Evolutionary conservation across 2,329 filamentous ascomycete species (phyloP).

Genomic region (Pseudogymnoascus sp.): DNA sequence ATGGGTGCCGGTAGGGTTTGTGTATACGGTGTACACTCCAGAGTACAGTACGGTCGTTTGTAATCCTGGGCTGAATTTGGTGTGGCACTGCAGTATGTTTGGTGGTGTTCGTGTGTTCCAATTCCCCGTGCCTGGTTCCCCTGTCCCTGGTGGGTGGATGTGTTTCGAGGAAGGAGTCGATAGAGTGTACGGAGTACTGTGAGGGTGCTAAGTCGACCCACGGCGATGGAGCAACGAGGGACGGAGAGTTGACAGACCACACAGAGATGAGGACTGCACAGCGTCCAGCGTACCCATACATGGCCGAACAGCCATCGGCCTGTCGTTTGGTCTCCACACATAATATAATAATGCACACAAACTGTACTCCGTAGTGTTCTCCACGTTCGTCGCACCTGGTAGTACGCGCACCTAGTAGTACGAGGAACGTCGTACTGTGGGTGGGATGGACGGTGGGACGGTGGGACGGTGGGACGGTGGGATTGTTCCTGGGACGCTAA

Average conservation of each 20-base stretch:
- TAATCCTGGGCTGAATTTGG: too few species aligned
- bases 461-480: background rate
- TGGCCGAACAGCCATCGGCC: background rate
- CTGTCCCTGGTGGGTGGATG: background rate
- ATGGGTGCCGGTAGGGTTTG: background rate
- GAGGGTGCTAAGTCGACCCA: background rate
- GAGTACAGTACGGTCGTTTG: too few species aligned
- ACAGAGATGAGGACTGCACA: background rate
- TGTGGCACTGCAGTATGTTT: too few species aligned
- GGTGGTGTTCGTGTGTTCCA: background rate
- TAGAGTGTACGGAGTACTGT: background rate
- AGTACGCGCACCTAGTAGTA: background rate
- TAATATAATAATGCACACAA: too few species aligned
- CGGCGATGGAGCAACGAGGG: background rate
- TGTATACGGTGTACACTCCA: background rate
- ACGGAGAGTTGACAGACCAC: background rate
- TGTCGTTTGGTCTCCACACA: background rate
- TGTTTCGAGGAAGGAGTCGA: background rate
- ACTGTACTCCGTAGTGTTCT: too few species aligned
- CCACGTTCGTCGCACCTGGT: too few species aligned
- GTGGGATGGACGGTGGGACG: too few species aligned
- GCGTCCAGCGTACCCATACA: too few species aligned
- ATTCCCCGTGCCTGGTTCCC: background rate
- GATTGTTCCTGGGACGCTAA: background rate
- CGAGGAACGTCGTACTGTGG: background rate